phyloP scores from a whole-genome alignment of 441 rosid species.

The Adansonia madagascariensis region DNA sequence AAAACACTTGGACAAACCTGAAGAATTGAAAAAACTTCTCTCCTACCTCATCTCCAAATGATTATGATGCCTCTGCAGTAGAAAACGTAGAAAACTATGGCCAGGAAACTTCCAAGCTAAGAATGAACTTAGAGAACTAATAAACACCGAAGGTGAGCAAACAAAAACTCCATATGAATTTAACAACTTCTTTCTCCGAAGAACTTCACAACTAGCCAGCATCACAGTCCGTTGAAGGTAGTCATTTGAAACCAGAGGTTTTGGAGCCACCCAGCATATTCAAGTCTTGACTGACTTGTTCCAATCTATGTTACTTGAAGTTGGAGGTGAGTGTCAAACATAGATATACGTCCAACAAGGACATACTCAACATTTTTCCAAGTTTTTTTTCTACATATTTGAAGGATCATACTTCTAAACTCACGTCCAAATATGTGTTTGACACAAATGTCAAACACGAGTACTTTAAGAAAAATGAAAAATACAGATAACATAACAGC shows the following conservation, averaged over 20 bases:
- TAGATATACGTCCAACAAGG: no score
- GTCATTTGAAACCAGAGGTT: conserved; percentile 9
- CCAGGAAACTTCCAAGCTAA: not conserved
- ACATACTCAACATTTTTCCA: no score
- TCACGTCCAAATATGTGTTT: no score
- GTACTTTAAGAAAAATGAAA: no score
- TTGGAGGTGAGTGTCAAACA: no score
- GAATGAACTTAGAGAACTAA: not conserved
- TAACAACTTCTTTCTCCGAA: not conserved
- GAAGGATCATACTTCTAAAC: no score
- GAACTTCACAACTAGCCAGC: not conserved
- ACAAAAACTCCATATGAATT: not conserved
- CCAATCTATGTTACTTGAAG: no score
- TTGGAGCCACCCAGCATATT: not conserved
- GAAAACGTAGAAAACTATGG: not conserved
- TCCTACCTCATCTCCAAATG: not conserved
- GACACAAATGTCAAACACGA: no score
- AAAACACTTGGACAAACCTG: not conserved
- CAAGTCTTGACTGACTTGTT: not conserved
- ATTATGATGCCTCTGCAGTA: not conserved
- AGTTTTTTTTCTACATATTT: no score
- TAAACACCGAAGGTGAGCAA: not conserved
- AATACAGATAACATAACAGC: no score
- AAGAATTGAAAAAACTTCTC: not conserved
- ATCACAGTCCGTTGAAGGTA: not conserved